Percentiles rank a stretch among this genome's conserved stretches.
These are phyloP conservation scores for Prunus salicina DNA, from an alignment of 306 rosid genomes.

Conservation along the genomic window DNA sequence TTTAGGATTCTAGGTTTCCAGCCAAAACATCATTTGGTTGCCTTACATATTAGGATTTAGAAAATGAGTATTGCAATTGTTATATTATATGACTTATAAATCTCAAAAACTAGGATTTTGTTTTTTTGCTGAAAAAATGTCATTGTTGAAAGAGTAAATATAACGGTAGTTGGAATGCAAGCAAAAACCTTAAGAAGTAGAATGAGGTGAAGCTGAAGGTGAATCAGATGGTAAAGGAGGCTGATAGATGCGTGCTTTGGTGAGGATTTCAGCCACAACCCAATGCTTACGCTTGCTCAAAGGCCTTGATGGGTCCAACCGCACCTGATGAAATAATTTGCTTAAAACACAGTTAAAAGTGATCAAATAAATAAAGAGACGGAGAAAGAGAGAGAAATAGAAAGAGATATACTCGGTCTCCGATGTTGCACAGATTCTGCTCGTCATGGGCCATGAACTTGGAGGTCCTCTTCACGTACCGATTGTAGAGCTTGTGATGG, in stretches of 20 bases:
- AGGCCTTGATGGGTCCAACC: slow-evolving; percentile 74
- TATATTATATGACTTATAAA: not conserved
- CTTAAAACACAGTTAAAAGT: not conserved
- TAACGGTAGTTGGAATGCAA: not conserved
- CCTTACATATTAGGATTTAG: not conserved
- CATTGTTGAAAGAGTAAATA: not conserved
- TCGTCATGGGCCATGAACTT: slow-evolving; percentile 96
- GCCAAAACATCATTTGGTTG: not conserved
- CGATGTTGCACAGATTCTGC: slow-evolving; percentile 60
- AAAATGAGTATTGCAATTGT: not conserved
- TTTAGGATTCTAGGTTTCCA: not conserved
- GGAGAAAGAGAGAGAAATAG: no score
- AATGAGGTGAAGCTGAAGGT: slow-evolving; percentile 7
- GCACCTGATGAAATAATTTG: slow-evolving; percentile 48
- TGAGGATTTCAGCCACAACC: slow-evolving; percentile 82
- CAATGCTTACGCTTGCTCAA: slow-evolving; percentile 82
- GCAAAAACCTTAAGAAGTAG: slow-evolving; percentile 13
- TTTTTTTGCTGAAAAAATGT: not conserved
- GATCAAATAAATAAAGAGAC: not conserved
- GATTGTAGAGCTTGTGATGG: slow-evolving; percentile 64
- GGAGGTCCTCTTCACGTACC: slow-evolving; percentile 81
- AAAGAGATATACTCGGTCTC: slow-evolving; percentile 55
- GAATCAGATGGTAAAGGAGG: slow-evolving; percentile 40
- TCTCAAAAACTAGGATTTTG: not conserved
- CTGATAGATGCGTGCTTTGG: slow-evolving; percentile 73